Conservation (phyloP, 2,329 filamentous ascomycete species). For the Fusarium hainanense region DNA sequence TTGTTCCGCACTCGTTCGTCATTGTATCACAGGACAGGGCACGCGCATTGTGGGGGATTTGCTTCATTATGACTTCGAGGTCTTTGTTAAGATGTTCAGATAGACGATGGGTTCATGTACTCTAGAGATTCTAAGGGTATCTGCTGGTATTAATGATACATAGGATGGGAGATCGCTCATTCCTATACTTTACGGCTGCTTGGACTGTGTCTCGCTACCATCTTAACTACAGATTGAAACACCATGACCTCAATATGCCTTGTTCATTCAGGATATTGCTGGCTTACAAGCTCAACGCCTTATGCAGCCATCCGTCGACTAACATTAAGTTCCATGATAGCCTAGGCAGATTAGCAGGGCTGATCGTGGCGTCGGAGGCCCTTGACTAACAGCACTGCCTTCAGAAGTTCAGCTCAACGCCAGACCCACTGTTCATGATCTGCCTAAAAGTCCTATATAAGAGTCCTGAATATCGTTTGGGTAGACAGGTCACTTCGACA, state of each 20-base stretch:
- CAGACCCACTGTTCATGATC: constrained; percentile 18
- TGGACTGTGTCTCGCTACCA: constrained; percentile 11
- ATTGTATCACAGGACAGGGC: constrained; percentile 24
- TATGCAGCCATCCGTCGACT: constrained; percentile 7
- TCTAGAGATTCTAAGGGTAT: constrained; percentile 26
- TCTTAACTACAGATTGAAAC: background rate
- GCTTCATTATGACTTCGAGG: constrained; percentile 17
- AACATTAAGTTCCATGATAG: constrained; percentile 2
- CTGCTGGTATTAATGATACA: constrained; percentile 38
- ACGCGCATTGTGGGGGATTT: constrained; percentile 28
- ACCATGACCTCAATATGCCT: background rate
- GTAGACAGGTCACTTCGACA: background rate
- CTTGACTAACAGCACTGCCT: constrained; percentile 37
- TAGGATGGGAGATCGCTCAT: constrained; percentile 29
- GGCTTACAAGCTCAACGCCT: constrained; percentile 6
- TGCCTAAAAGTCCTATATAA: constrained; percentile 30
- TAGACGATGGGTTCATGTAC: constrained; percentile 37
- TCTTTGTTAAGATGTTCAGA: constrained; percentile 36
- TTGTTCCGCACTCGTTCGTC: constrained; percentile 17
- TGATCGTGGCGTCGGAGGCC: constrained; percentile 35
- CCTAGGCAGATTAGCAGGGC: constrained; percentile 32
- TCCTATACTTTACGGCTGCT: constrained; percentile 34
- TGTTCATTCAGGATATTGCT: background rate
- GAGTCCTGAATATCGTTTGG: constrained; percentile 13
- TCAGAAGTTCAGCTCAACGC: background rate